Conservation (phyloP, 2,329 filamentous ascomycete genomes). For the Penicillium sp. region DNA sequence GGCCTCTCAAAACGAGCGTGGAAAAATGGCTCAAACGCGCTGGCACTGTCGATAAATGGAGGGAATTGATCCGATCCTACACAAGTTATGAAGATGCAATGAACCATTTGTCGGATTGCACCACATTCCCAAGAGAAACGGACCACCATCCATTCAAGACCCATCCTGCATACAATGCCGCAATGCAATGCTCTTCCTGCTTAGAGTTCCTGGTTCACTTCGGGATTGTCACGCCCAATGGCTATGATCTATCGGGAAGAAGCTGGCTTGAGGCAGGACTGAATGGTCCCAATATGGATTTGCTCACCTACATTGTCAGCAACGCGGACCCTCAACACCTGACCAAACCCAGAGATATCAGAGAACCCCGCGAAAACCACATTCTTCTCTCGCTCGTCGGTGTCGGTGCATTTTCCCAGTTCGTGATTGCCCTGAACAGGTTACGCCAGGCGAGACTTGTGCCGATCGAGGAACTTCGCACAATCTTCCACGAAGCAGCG, state of each 20-base stretch:
- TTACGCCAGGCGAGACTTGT: not conserved
- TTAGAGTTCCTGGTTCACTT: not conserved
- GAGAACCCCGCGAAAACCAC: not conserved
- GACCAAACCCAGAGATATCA: not conserved
- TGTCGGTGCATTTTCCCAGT: not conserved
- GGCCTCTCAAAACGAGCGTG: not conserved
- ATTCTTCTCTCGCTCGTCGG: not conserved
- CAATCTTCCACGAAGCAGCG: slow-evolving; percentile 1
- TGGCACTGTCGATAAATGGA: not conserved
- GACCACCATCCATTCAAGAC: slow-evolving; percentile 1
- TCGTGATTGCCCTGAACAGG: not conserved
- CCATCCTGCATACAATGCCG: not conserved
- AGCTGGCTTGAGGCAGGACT: slow-evolving; percentile 5
- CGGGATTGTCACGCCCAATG: not conserved
- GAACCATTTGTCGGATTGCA: not conserved
- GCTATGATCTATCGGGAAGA: slow-evolving; percentile 3
- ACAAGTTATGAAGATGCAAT: not conserved
- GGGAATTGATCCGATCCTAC: not conserved
- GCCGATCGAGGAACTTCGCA: not conserved
- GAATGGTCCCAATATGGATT: not conserved
- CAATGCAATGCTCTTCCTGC: not conserved
- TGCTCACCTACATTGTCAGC: not conserved
- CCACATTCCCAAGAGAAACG: not conserved
- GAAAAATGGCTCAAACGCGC: not conserved
- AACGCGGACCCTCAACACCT: not conserved